phyloP scores from a whole-genome alignment of 202 grass and related monocot genomes.

The Elaeis oleifera region DNA sequence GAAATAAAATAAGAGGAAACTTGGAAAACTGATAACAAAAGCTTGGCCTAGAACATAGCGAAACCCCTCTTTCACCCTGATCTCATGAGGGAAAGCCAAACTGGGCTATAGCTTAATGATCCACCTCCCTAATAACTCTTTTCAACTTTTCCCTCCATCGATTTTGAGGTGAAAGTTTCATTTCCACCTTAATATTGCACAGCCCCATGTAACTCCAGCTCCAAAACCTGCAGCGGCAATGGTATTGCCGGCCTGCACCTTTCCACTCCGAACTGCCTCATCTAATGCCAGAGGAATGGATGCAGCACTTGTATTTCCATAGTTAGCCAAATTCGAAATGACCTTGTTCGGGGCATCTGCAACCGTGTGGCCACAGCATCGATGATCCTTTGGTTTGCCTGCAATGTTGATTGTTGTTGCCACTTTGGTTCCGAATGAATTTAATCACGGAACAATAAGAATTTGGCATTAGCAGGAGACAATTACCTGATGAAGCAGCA shows the following conservation, averaged over 20 bases:
- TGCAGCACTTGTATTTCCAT: conserved; percentile 90
- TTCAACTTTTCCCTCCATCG: too few relatives aligned
- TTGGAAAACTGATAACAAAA: too few relatives aligned
- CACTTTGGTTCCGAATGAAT: too few relatives aligned
- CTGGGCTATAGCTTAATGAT: too few relatives aligned
- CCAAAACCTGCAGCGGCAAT: conserved; percentile 80
- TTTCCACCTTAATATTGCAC: conserved; percentile 72
- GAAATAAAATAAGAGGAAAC: too few relatives aligned
- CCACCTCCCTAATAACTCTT: too few relatives aligned
- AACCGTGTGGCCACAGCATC: conserved; percentile 74
- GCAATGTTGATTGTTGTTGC: neutral
- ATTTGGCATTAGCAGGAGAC: neutral
- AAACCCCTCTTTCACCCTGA: too few relatives aligned
- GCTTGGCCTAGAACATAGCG: too few relatives aligned
- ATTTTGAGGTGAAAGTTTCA: conserved; percentile 9
- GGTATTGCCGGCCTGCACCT: conserved; percentile 62
- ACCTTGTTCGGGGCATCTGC: conserved; percentile 81
- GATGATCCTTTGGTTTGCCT: conserved; percentile 93
- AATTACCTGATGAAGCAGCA: conserved; percentile 90
- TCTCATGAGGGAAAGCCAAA: too few relatives aligned
- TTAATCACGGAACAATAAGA: too few relatives aligned
- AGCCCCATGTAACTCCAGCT: conserved; percentile 93
- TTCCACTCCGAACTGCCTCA: conserved; percentile 64
- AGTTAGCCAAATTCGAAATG: conserved; percentile 94
- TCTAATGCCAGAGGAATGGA: conserved; percentile 96